Percentiles rank a stretch among this genome's conserved stretches.
Evolutionary conservation across 78 protist genomes (phyloP).

Genomic region (Creolimax fragrantissima): DNA sequence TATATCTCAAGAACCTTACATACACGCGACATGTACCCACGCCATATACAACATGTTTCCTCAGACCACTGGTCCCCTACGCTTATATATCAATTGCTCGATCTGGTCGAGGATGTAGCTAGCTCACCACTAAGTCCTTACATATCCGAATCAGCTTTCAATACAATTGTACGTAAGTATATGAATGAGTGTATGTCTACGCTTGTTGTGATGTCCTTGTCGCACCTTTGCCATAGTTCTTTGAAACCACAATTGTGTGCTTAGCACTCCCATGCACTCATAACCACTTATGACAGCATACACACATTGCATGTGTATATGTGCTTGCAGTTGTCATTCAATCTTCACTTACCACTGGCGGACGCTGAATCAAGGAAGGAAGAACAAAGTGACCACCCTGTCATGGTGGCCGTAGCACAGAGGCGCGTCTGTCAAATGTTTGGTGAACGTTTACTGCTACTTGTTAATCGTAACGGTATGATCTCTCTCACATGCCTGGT

Average conservation of each 20-base stretch:
- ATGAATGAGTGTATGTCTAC: not conserved
- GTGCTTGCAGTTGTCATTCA: too few relatives aligned
- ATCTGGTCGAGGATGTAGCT: not conserved
- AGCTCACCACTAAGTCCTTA: not conserved
- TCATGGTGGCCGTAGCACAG: not conserved
- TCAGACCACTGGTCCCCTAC: not conserved
- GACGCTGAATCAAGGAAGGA: too few relatives aligned
- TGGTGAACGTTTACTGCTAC: not conserved
- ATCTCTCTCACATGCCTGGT: too few relatives aligned
- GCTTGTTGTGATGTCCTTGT: too few relatives aligned
- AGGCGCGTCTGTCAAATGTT: not conserved
- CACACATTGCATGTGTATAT: too few relatives aligned
- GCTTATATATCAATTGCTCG: not conserved
- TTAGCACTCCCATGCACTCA: too few relatives aligned
- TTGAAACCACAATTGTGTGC: too few relatives aligned
- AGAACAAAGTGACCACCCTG: too few relatives aligned
- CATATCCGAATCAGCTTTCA: not conserved
- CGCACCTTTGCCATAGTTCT: too few relatives aligned
- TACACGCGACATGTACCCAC: not conserved
- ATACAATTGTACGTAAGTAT: not conserved
- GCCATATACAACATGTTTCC: not conserved
- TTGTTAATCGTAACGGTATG: not conserved
- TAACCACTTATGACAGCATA: too few relatives aligned
- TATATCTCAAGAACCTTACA: too few relatives aligned
- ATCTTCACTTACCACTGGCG: too few relatives aligned